Evolutionary conservation across 2,329 filamentous ascomycete species (phyloP).

Genomic region (Botrytis cinerea): DNA sequence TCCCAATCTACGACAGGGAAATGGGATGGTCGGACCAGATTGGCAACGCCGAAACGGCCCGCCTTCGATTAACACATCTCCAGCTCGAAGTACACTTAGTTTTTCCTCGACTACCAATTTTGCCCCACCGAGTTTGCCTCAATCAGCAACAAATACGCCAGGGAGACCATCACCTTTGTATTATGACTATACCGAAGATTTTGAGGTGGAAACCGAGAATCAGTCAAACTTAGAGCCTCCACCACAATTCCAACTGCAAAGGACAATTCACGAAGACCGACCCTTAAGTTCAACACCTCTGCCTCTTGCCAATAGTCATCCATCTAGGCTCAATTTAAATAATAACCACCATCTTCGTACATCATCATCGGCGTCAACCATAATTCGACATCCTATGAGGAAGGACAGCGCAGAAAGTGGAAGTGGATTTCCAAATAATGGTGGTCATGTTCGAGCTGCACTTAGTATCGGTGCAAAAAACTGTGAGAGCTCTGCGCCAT

Average conservation of each 20-base stretch:
- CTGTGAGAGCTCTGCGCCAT: background rate
- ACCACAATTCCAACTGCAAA: conserved; percentile 38
- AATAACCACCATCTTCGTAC: conserved; percentile 24
- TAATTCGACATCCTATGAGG: conserved; percentile 22
- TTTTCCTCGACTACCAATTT: conserved; percentile 39
- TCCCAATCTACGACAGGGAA: conserved; percentile 31
- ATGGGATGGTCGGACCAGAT: conserved; percentile 29
- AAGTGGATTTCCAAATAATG: background rate
- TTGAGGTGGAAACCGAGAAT: conserved; percentile 36
- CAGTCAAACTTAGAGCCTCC: conserved; percentile 30
- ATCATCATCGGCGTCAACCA: conserved; percentile 29
- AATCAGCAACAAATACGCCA: conserved; percentile 38
- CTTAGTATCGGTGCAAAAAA: background rate
- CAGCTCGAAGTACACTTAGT: conserved; percentile 39
- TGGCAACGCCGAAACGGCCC: conserved; percentile 33
- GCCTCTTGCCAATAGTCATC: conserved; percentile 21
- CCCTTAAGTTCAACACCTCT: conserved; percentile 31
- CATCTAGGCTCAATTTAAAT: conserved; percentile 18
- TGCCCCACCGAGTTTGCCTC: conserved; percentile 27
- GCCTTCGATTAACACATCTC: conserved; percentile 37
- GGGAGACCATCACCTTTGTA: conserved; percentile 40
- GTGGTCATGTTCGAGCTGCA: background rate
- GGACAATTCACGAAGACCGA: conserved; percentile 39
- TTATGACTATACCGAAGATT: conserved; percentile 43
- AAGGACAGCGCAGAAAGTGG: conserved; percentile 6